Evolutionary conservation across 495 filamentous ascomycete species (phyloP), one percentile per base, ranked within the genome.

Genomic region (Aspergillus indologenus): DNA sequence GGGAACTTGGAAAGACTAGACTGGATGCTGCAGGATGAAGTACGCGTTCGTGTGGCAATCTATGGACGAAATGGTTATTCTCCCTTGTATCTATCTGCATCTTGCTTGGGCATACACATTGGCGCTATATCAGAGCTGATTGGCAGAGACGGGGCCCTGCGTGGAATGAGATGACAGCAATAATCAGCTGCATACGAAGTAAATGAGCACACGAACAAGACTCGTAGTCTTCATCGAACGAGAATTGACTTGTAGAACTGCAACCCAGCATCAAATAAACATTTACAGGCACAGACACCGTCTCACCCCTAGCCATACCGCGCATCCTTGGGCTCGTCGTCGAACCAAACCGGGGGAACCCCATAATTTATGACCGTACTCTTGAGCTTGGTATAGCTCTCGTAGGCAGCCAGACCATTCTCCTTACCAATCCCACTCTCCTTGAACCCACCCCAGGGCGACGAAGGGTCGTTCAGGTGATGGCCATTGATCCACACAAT

Each of bases 401-500:
- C 68, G 62, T 83, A 84, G 1, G 81, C 81, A 58, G 83, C 82
- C 14, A 79, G 63, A 0, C 82, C 82, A 62, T 84, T 84, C 70
- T 84, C 81, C 54, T 79, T 83, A 1, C 82, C 82, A 0, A 85
- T 69, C 15, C 82, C 82, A 57, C 80, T 83, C 57, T 75, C 74
- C 59, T 79, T 81, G 52, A 80, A 75, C 15, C 82, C 82, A 21
- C 82, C 82, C 81, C 81, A 85, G 6, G 82, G 81, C 53, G 81
- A 83, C 48, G 80, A 83, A n/a, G 81, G 81, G 52, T 84, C 81
- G 57, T 84, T 84, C 31, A 82, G 69, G 66, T 86, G 82, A 65
- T 86, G 83, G 12, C 81, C 83, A 60, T 86, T 86, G 22, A 84
- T 78, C 83, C 84, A 85, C 15, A 82, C 81, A 58, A 85, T 85